Evolutionary conservation across 306 rosid genomes (phyloP).

Genomic region (Citrullus colocynthis): DNA sequence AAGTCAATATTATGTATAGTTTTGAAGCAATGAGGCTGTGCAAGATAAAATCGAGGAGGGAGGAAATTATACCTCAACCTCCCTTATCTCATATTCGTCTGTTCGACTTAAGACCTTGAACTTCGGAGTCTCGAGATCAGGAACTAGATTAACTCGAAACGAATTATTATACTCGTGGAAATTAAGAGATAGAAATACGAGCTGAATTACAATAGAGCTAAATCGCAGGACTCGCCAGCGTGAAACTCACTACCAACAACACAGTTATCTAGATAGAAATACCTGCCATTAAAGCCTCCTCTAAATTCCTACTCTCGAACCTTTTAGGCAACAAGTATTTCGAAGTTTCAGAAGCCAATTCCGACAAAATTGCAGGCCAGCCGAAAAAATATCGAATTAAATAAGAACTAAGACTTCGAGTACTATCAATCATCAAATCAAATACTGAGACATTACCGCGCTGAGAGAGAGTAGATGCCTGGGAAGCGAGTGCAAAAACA

Average conservation of each 20-base stretch:
- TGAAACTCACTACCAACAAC: constrained; percentile 1
- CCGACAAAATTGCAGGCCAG: constrained; percentile 36
- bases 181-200: background rate
- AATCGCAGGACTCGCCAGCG: background rate
- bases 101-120: constrained; percentile 53
- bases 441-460: constrained; percentile 40
- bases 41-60: background rate
- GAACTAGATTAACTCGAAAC: constrained; percentile 39
- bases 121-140: constrained; percentile 70
- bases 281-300: constrained; percentile 86
- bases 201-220: background rate
- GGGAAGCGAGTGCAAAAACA: constrained; percentile 65
- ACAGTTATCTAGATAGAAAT: background rate
- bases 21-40: background rate
- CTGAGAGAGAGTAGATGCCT: constrained; percentile 55
- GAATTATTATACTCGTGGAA: background rate
- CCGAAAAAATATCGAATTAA: background rate
- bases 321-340: constrained; percentile 69
- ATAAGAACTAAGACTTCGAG: background rate
- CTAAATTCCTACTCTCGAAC: constrained; percentile 66
- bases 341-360: constrained; percentile 50
- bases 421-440: background rate
- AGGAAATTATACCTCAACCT: constrained; percentile 47
- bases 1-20: background rate
- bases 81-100: constrained; percentile 72